These are phyloP conservation scores for Mycena floridula DNA, from an alignment of 768 basidiomycete species.

Conservation along the genomic window DNA sequence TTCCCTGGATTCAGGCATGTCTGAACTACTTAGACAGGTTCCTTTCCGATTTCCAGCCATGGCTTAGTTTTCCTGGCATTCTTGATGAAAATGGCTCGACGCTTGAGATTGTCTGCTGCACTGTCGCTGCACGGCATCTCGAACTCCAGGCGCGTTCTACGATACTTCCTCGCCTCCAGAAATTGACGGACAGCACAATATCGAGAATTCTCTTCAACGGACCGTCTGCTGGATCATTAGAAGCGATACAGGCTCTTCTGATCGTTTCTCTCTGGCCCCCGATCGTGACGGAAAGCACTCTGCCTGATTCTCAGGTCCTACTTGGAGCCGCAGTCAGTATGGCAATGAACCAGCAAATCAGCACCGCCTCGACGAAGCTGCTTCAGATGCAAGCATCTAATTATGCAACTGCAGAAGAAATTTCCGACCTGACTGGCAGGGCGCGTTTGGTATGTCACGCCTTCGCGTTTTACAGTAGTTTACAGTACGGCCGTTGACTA, in stretches of 20 bases:
- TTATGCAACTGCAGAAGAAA: slow-evolving; percentile 14
- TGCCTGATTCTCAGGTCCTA: slow-evolving; percentile 27
- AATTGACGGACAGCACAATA: slow-evolving; percentile 30
- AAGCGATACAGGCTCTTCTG: slow-evolving; percentile 31
- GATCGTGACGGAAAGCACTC: slow-evolving; percentile 12
- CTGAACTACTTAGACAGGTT: slow-evolving; percentile 25
- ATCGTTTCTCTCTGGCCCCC: slow-evolving; percentile 37
- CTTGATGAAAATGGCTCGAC: slow-evolving; percentile 20
- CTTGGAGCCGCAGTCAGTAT: slow-evolving; percentile 35
- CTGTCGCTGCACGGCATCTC: slow-evolving; percentile 32
- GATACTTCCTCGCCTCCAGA: slow-evolving; percentile 27
- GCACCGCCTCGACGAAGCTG: slow-evolving; percentile 25
- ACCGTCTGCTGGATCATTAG: slow-evolving; percentile 23
- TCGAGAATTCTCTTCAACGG: slow-evolving; percentile 33
- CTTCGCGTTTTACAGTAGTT: slow-evolving; percentile 1
- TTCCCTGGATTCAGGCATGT: not conserved
- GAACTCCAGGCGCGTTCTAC: slow-evolving; percentile 23
- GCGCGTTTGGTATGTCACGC: slow-evolving; percentile 27
- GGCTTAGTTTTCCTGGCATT: slow-evolving; percentile 31
- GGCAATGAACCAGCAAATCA: slow-evolving; percentile 35
- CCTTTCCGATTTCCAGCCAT: slow-evolving; percentile 32
- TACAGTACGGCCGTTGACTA: not conserved
- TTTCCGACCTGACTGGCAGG: slow-evolving; percentile 25
- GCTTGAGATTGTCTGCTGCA: slow-evolving; percentile 34
- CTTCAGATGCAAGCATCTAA: slow-evolving; percentile 6